Conservation (phyloP, 345 rosid species). For the Corchorus capsularis region DNA sequence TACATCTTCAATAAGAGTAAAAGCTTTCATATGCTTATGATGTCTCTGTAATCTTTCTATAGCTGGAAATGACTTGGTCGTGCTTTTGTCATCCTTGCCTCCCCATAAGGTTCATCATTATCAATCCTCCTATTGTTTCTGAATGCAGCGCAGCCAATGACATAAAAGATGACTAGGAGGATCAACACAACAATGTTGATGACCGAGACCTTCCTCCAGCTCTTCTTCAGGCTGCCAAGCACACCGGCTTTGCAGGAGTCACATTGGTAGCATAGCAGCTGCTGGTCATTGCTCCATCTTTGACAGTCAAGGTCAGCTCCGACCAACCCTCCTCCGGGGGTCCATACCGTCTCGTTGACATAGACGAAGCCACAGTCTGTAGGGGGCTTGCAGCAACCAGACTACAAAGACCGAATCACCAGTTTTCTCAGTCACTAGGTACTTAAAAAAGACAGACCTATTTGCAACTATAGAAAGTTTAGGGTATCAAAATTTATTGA, state of each 20-base stretch:
- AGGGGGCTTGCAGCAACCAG: conserved; percentile 98
- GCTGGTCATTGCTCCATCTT: conserved; percentile 75
- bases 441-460: neutral
- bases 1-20: conserved; percentile 9
- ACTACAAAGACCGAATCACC: conserved; percentile 40
- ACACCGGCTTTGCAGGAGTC: conserved; percentile 94
- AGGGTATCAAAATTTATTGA: no score
- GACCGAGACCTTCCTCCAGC: conserved; percentile 94
- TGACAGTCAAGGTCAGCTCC: conserved; percentile 57
- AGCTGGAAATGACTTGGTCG: conserved; percentile 68
- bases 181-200: conserved; percentile 77
- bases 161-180: conserved; percentile 76
- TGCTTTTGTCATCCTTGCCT: conserved; percentile 77
- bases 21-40: neutral
- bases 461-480: no score
- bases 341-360: conserved; percentile 76
- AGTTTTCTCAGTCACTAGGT: neutral
- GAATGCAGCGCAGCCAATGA: conserved; percentile 72
- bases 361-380: conserved; percentile 72
- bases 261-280: conserved; percentile 68
- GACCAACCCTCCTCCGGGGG: conserved; percentile 34
- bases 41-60: conserved; percentile 16
- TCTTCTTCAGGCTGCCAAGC: conserved; percentile 76
- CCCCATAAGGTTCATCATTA: conserved; percentile 73
- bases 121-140: conserved; percentile 79